Evolutionary conservation across 2,329 filamentous ascomycete species (phyloP).

Genomic region (Phialocephala sp.): DNA sequence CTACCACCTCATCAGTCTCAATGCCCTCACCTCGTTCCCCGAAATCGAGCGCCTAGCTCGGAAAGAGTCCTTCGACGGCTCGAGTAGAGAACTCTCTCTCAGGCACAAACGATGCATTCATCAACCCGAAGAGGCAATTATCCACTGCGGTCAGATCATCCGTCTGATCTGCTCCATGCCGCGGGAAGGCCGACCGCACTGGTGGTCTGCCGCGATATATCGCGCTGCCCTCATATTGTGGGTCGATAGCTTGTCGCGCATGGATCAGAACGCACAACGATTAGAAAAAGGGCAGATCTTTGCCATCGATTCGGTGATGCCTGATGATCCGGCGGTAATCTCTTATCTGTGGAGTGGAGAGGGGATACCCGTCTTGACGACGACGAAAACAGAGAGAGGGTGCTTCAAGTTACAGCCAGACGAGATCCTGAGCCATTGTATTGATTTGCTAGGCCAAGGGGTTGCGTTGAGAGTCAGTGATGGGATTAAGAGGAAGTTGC

Average conservation of each 20-base stretch:
- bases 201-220: conserved; percentile 75
- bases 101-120: conserved; percentile 69
- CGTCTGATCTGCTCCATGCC: conserved; percentile 66
- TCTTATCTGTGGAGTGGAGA: conserved; percentile 59
- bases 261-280: conserved; percentile 46
- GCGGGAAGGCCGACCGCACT: conserved; percentile 64
- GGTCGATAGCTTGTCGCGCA: conserved; percentile 62
- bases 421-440: conserved; percentile 55
- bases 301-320: conserved; percentile 54
- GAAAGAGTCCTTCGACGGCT: conserved; percentile 61
- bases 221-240: conserved; percentile 68
- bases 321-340: conserved; percentile 56
- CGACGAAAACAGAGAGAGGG: conserved; percentile 48
- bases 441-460: conserved; percentile 59
- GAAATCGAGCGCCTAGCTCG: conserved; percentile 71
- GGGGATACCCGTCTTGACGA: conserved; percentile 56
- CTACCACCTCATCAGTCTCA: conserved; percentile 74
- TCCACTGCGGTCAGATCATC: conserved; percentile 72
- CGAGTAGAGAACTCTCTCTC: conserved; percentile 54
- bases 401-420: conserved; percentile 45
- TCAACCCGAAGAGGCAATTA: conserved; percentile 66
- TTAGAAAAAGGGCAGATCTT: conserved; percentile 48
- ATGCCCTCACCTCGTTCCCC: conserved; percentile 69
- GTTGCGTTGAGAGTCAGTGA: conserved; percentile 58
- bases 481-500: conserved; percentile 59